A percentile compares a stretch with the other conserved stretches of the same genome.
Evolutionary conservation across 768 basidiomycete species (phyloP).

Genomic region (Kwoniella botswanensis): DNA sequence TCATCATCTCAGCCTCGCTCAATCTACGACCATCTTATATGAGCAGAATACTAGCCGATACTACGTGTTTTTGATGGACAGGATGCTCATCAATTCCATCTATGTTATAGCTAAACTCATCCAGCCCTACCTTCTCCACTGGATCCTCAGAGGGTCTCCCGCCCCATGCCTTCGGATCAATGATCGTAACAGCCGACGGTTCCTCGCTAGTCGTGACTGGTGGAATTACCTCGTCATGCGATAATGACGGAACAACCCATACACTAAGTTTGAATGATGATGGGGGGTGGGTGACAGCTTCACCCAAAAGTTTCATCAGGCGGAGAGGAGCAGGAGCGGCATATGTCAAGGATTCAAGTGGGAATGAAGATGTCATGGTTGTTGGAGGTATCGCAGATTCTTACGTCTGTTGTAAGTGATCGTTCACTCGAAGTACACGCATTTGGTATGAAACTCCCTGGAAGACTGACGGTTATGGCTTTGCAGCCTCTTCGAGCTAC

Average conservation of each 20-base stretch:
- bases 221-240: conserved; percentile 54
- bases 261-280: conserved; percentile 36
- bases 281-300: conserved; percentile 39
- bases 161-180: conserved; percentile 53
- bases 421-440: not conserved
- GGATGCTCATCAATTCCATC: too few relatives aligned
- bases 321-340: conserved; percentile 48
- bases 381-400: conserved; percentile 55
- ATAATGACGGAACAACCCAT: conserved; percentile 42
- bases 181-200: conserved; percentile 34
- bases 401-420: conserved; percentile 54
- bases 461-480: conserved; percentile 2
- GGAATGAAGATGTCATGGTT: conserved; percentile 42
- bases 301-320: conserved; percentile 36
- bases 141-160: conserved; percentile 45
- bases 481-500: conserved; percentile 42
- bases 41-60: too few relatives aligned
- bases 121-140: conserved; percentile 44
- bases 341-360: conserved; percentile 33
- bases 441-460: not conserved
- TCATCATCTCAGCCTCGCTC: too few relatives aligned
- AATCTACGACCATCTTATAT: too few relatives aligned
- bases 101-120: conserved; percentile 39
- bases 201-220: conserved; percentile 45
- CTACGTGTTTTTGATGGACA: too few relatives aligned